Evolutionary conservation across 176 grass and related monocot species (phyloP), one percentile per base, ranked within the genome.

Genomic region (Lolium rigidum): DNA sequence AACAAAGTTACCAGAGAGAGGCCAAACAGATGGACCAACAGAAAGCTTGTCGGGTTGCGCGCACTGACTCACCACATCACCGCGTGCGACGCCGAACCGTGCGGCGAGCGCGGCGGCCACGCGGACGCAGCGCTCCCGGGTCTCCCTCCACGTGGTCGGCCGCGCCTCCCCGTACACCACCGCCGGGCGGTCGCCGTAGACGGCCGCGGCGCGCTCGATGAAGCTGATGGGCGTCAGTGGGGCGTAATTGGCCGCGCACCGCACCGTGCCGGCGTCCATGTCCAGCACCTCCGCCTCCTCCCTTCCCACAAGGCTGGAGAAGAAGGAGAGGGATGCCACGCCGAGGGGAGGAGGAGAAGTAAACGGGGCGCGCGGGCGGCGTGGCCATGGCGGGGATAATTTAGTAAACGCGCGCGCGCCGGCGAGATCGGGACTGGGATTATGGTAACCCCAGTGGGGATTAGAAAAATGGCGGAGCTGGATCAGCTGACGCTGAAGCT

Each of bases 201-300:
- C 92, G 43, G 79, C 84, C 1, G 93, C 93, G 44, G 93, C 90
- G 68, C 93, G 93, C 87, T 92, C 87, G 64, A 94, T 82, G 87
- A 94, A 92, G 87, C 93, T 94, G 25, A 92, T 59, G 14, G 93
- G 93, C 11, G 93, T 47, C 50, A 94, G 90, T 66, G 93, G 90
- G 56, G 88, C 87, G 79, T 92, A 86, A 85, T 94, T 94, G 15
- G 93, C 90, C 18, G 90, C 57, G 82, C 87, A 90, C 25, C 82
- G 82, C 76, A 92, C 88, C 76, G 90, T 71, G 15, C 93, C 93
- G 83, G 83, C 79, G 3, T 71, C 91, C 86, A 79, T 84, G 87
- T 86, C 64, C 57, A 76, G 76, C 75, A 84, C 85, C 89, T 66
- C 64, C 3, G 0, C 79, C 31, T 2, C 67, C 37, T 28, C 26